A percentile compares a stretch with the other conserved stretches of the same genome.
phyloP scores from a whole-genome alignment of 352 stramenopile species.

The Phytophthora sp. region DNA sequence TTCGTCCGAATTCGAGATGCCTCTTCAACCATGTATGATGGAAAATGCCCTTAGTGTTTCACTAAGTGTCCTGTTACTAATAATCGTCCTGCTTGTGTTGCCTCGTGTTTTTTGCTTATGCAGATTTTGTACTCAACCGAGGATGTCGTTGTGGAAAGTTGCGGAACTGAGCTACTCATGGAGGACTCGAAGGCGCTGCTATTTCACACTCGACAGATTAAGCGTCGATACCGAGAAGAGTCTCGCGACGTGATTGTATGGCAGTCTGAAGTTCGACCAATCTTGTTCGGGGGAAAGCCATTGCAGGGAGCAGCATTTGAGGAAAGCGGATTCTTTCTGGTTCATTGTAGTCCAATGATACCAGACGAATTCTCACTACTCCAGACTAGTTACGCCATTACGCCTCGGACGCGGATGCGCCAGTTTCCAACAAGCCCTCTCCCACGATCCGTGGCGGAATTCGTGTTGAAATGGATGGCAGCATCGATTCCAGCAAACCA shows the following conservation, averaged over 20 bases:
- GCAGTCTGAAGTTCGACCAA: not conserved
- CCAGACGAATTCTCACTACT: not conserved
- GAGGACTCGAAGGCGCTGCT: slow-evolving; percentile 3
- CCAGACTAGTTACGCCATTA: slow-evolving; percentile 4
- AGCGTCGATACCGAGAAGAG: not conserved
- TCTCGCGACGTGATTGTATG: slow-evolving; percentile 5
- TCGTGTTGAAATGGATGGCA: slow-evolving; percentile 22
- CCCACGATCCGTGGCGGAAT: slow-evolving; percentile 5
- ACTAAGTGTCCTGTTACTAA: not conserved
- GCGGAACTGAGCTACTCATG: slow-evolving; percentile 1
- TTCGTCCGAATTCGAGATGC: not conserved
- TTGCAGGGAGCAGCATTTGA: slow-evolving; percentile 4
- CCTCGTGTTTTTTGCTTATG: no score
- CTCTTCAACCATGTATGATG: slow-evolving; percentile 14
- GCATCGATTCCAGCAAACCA: slow-evolving; percentile 18
- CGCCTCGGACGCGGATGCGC: not conserved
- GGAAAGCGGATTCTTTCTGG: slow-evolving; percentile 1
- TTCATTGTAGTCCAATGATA: slow-evolving; percentile 2
- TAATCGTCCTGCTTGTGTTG: not conserved
- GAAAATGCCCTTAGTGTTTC: no score
- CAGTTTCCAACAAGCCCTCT: slow-evolving; percentile 1
- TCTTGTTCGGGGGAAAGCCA: not conserved
- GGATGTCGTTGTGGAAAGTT: not conserved
- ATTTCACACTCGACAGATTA: slow-evolving; percentile 5
- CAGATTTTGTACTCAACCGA: slow-evolving; percentile 8